Percentiles rank a stretch among this genome's conserved stretches.
These are phyloP conservation scores for Lophium mytilinum DNA, from an alignment of 495 filamentous ascomycete species.

Conservation along the genomic window DNA sequence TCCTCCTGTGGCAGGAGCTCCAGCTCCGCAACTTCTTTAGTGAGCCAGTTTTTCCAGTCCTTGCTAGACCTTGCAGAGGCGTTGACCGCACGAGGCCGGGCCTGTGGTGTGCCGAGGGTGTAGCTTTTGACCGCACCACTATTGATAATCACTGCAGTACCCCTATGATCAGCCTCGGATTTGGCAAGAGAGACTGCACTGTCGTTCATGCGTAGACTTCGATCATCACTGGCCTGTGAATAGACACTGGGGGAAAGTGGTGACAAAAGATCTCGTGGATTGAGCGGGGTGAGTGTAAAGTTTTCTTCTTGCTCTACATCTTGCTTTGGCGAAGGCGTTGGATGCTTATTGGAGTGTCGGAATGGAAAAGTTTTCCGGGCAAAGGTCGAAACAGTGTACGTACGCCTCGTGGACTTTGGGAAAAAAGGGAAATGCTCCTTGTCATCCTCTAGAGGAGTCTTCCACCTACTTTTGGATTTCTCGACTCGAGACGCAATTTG, in stretches of 20 bases:
- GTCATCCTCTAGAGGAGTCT: conserved; percentile 27
- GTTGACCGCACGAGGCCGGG: background rate
- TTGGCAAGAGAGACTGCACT: conserved; percentile 14
- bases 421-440: conserved; percentile 6
- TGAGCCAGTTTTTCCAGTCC: conserved; percentile 33
- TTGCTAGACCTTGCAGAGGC: conserved; percentile 20
- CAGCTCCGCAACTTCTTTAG: conserved; percentile 26
- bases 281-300: background rate
- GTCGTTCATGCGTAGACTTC: conserved; percentile 22
- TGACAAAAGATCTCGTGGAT: conserved; percentile 15
- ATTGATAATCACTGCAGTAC: conserved; percentile 29
- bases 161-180: conserved; percentile 3
- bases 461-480: conserved; percentile 28
- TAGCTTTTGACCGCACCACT: conserved; percentile 29
- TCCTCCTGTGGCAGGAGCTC: conserved; percentile 11
- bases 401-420: conserved; percentile 15
- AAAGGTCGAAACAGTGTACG: conserved; percentile 10
- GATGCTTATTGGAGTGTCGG: background rate
- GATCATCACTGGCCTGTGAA: conserved; percentile 28
- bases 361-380: background rate
- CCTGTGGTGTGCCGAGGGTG: conserved; percentile 21
- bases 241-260: conserved; percentile 34
- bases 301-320: too few relatives aligned
- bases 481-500: conserved; percentile 27
- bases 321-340: background rate